Evolutionary conservation across 495 filamentous ascomycete species (phyloP).

Genomic region (Lasiosphaeria ovina): DNA sequence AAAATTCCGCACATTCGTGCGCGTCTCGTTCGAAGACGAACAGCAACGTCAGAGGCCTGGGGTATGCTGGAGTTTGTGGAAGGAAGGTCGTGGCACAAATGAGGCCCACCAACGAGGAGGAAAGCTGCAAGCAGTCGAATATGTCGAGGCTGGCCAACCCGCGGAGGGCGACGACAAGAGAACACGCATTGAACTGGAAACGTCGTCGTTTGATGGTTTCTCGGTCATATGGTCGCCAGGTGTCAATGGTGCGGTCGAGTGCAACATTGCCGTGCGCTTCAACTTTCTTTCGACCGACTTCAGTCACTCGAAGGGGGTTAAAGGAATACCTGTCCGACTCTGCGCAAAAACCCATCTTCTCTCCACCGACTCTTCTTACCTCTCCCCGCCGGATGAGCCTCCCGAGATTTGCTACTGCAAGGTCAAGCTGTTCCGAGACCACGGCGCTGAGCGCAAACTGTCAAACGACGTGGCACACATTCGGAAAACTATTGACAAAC

Average conservation of each 20-base stretch:
- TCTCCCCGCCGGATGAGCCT: slow-evolving; percentile 36
- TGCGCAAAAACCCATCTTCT: slow-evolving; percentile 83
- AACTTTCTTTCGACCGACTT: slow-evolving; percentile 99
- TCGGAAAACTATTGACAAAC: slow-evolving; percentile 90
- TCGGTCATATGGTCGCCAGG: slow-evolving; percentile 81
- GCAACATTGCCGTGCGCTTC: slow-evolving; percentile 84
- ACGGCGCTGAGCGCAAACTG: slow-evolving; percentile 92
- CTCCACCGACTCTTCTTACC: slow-evolving; percentile 43
- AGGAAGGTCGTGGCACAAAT: slow-evolving; percentile 83
- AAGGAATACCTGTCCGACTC: slow-evolving; percentile 88
- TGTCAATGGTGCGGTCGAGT: slow-evolving; percentile 61
- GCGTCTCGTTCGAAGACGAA: slow-evolving; percentile 92
- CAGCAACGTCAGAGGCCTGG: slow-evolving; percentile 79
- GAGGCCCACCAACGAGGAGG: slow-evolving; percentile 87
- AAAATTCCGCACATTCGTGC: slow-evolving; percentile 80
- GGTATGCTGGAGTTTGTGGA: slow-evolving; percentile 93
- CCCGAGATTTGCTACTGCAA: slow-evolving; percentile 88
- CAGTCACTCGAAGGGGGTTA: slow-evolving; percentile 96
- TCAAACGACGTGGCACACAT: slow-evolving; percentile 92
- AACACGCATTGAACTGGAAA: slow-evolving; percentile 75
- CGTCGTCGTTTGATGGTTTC: slow-evolving; percentile 86
- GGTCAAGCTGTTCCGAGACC: slow-evolving; percentile 94
- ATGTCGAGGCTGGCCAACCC: slow-evolving; percentile 73
- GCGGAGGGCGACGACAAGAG: slow-evolving; percentile 66
- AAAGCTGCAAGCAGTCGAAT: slow-evolving; percentile 89